Evolutionary conservation across 2,329 filamentous ascomycete genomes (phyloP).

Genomic region (Claviceps monticola): DNA sequence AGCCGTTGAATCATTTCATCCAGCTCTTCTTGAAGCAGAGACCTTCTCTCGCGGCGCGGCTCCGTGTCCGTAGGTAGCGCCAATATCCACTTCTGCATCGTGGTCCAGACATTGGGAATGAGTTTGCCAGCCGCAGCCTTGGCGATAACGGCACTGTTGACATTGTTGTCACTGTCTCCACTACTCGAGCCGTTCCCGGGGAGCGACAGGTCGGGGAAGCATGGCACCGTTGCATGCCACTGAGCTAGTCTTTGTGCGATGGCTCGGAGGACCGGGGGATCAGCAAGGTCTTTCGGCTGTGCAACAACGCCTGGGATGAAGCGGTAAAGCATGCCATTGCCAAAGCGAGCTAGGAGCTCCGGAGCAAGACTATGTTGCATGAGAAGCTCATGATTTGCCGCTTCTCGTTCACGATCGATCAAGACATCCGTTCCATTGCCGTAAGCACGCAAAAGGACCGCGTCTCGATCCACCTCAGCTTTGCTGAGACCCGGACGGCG

Average conservation of each 20-base stretch:
- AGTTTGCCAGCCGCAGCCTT: constrained; percentile 51
- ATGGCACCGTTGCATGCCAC: constrained; percentile 73
- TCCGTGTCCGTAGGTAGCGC: constrained; percentile 65
- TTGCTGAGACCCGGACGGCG: constrained; percentile 52
- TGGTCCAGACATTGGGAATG: constrained; percentile 83
- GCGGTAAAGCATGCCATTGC: constrained; percentile 90
- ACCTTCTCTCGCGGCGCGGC: constrained; percentile 52
- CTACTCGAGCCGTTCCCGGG: constrained; percentile 23
- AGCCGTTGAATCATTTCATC: constrained; percentile 55
- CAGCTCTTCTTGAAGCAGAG: constrained; percentile 60
- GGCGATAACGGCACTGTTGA: constrained; percentile 24
- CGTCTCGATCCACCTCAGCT: constrained; percentile 64
- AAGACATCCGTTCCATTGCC: constrained; percentile 87
- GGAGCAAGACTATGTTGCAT: constrained; percentile 75
- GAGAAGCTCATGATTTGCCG: constrained; percentile 70
- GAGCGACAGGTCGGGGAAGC: constrained; percentile 26
- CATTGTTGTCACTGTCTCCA: constrained; percentile 16
- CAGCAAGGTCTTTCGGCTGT: constrained; percentile 64
- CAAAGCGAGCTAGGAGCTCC: constrained; percentile 75
- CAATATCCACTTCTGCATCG: constrained; percentile 90
- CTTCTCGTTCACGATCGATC: constrained; percentile 85
- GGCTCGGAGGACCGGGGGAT: constrained; percentile 62
- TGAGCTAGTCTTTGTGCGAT: constrained; percentile 75
- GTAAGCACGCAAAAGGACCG: constrained; percentile 83
- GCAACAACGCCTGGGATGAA: constrained; percentile 75